Conservation (phyloP, 192 early-diverging fungal species). For the Podila minutissima region DNA sequence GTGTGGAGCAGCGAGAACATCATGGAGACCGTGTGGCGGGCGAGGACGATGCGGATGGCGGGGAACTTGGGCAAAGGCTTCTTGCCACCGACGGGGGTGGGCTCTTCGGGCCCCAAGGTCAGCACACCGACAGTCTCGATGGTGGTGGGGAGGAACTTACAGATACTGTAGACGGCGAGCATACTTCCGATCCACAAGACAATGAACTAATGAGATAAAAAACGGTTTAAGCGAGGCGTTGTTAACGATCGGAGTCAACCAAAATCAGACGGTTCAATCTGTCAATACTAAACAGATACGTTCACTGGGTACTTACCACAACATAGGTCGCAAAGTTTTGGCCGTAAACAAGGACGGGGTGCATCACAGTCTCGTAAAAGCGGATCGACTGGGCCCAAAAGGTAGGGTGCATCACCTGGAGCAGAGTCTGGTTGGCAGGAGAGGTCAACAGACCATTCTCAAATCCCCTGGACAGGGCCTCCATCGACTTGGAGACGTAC, state of each 20-base stretch:
- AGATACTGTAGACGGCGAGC: slow-evolving; percentile 38
- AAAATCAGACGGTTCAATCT: background rate
- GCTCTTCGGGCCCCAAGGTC: slow-evolving; percentile 22
- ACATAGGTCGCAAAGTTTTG: slow-evolving; percentile 50
- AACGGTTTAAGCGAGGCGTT: background rate
- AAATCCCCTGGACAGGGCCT: slow-evolving; percentile 15
- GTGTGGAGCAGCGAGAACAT: slow-evolving; percentile 41
- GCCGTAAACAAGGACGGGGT: slow-evolving; percentile 43
- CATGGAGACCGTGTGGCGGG: slow-evolving; percentile 21
- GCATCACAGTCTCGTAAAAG: slow-evolving; percentile 29
- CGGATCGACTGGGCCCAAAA: slow-evolving; percentile 40
- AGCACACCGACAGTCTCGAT: slow-evolving; percentile 48
- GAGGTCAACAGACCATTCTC: slow-evolving; percentile 29
- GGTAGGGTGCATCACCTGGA: slow-evolving; percentile 32
- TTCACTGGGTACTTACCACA: slow-evolving; percentile 23
- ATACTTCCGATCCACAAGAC: slow-evolving; percentile 45
- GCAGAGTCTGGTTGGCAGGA: slow-evolving; percentile 45
- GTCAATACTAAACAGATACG: background rate
- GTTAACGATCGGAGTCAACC: background rate
- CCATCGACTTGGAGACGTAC: slow-evolving; percentile 32
- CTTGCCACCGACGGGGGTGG: background rate
- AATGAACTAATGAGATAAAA: slow-evolving; percentile 26
- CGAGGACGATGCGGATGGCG: slow-evolving; percentile 41
- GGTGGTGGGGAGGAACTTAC: slow-evolving; percentile 46
- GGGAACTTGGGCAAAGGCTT: slow-evolving; percentile 46